Percentiles rank a stretch among this genome's conserved stretches.
Evolutionary conservation across 2,329 filamentous ascomycete species (phyloP).

Genomic region (Penicillium sp.): DNA sequence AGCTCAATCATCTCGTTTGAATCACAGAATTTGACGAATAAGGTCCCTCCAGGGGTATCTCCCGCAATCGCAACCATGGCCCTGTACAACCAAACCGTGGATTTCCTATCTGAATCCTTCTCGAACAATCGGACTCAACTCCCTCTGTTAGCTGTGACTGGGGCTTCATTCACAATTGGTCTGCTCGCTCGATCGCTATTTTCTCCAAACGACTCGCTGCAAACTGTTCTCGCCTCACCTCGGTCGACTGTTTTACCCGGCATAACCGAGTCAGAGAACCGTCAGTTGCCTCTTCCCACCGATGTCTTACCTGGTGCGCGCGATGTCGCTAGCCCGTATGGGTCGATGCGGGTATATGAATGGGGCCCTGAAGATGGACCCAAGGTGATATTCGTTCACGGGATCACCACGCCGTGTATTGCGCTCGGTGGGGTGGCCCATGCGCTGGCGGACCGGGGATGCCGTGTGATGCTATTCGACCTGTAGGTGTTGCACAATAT

Average conservation of each 20-base stretch:
- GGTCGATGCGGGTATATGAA: slow-evolving; percentile 72
- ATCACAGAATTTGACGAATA: not conserved
- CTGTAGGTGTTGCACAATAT: slow-evolving; percentile 34
- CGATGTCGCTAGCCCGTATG: slow-evolving; percentile 63
- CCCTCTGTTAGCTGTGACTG: slow-evolving; percentile 36
- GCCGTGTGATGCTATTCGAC: slow-evolving; percentile 76
- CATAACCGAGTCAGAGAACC: slow-evolving; percentile 39
- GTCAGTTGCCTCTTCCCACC: slow-evolving; percentile 62
- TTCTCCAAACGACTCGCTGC: slow-evolving; percentile 9
- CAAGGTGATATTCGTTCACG: slow-evolving; percentile 74
- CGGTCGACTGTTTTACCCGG: slow-evolving; percentile 33
- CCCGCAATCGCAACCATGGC: slow-evolving; percentile 28
- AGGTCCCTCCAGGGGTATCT: not conserved
- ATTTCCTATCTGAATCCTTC: slow-evolving; percentile 35
- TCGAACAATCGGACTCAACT: slow-evolving; percentile 32
- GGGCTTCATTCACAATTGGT: slow-evolving; percentile 37
- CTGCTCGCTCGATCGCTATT: slow-evolving; percentile 33
- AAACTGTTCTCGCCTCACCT: slow-evolving; percentile 38
- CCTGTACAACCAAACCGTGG: slow-evolving; percentile 36
- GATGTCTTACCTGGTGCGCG: slow-evolving; percentile 63
- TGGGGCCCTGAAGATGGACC: slow-evolving; percentile 71
- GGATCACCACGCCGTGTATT: slow-evolving; percentile 75
- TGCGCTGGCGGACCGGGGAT: slow-evolving; percentile 64
- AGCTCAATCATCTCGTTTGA: too few species aligned
- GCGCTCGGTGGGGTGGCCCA: slow-evolving; percentile 66